A percentile compares a stretch with the other conserved stretches of the same genome.
Conservation (phyloP, 73 alveolate species). For the Paramecium pentaurelia region DNA sequence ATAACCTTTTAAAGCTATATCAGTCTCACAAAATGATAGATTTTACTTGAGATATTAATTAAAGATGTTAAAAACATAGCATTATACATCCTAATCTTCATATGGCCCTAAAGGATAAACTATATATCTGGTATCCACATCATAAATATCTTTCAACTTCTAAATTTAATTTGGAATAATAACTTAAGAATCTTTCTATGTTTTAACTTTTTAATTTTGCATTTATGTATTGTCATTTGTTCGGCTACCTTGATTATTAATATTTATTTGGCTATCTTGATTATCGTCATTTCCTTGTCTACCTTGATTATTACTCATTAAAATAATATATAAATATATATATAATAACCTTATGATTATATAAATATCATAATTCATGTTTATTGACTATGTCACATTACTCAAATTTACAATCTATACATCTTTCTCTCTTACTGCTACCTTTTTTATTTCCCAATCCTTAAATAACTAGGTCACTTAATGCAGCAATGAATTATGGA, state of each 20-base stretch:
- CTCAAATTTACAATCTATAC: conserved; percentile 56
- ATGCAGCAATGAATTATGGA: conserved; percentile 11
- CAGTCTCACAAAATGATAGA: not conserved
- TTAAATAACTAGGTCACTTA: conserved; percentile 10
- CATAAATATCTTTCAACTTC: not conserved
- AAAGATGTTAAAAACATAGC: not conserved
- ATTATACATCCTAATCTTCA: not conserved
- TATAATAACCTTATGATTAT: no score
- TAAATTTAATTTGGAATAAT: no score
- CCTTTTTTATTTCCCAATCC: conserved; percentile 29
- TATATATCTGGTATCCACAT: not conserved
- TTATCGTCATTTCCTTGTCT: no score
- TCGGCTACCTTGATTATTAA: no score
- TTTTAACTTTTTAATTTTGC: no score
- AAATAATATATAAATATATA: no score
- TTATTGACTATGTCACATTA: conserved; percentile 39
- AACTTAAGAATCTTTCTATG: no score
- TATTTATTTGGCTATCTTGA: no score
- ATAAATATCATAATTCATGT: not conserved
- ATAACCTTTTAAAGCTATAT: not conserved
- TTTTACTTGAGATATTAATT: not conserved
- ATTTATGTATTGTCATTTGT: no score
- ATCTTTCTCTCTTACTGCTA: conserved; percentile 38
- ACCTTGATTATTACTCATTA: no score
- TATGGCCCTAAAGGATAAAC: not conserved